Base-by-base conservation (phyloP, 768 basidiomycete genomes). In the Macrolepiota dolichaula region DNA sequence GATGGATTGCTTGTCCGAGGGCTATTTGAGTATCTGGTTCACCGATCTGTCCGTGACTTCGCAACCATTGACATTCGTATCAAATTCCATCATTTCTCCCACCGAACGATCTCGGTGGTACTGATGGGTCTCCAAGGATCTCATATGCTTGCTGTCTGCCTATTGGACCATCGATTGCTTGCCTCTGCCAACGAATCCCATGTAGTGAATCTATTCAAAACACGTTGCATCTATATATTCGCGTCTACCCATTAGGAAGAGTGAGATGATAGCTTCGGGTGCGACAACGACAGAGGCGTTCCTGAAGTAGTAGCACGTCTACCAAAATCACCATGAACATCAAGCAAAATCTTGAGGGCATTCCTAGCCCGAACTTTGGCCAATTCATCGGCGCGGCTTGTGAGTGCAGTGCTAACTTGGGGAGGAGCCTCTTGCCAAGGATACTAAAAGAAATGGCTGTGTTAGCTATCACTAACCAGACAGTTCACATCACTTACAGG, bases 291-390 rank as follows among this genome's bases (percentile, higher is more conserved):
- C 62, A 80, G 65, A 38, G 77, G 75, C 51, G 71, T 68, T 61
- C 73, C 75, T 44, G 76, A 73, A 51, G 72, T 73, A 27, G 78
- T 77, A 15, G 81, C 83, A 47, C 84, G 81, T 53, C 85, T 79
- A 25, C 89, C 89, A 76, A 94, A 91, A 71, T 94, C 91, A n/a
- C 91, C 91, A 73, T 93, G 92, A 40, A 92, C 89, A 67, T 94
- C 94, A 70, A 95, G 76, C 64, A 95, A 73, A 62, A 94, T 94
- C 74, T 95, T 94, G 68, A 99, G 83, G 13, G 95, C 96, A 79
- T 98, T 98, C 60, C 96, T 83, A 19, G 97, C 96, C 57, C 97
- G 85, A 46, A 96, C 84, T 70, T 88, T 86, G 32, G 94, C 85
- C 76, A 98, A 81, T 61, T 98, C 96, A 66, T 92, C 90, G 40